Conservation (phyloP, 208 protist species). For the Leptomonas pyrrhocoris region DNA sequence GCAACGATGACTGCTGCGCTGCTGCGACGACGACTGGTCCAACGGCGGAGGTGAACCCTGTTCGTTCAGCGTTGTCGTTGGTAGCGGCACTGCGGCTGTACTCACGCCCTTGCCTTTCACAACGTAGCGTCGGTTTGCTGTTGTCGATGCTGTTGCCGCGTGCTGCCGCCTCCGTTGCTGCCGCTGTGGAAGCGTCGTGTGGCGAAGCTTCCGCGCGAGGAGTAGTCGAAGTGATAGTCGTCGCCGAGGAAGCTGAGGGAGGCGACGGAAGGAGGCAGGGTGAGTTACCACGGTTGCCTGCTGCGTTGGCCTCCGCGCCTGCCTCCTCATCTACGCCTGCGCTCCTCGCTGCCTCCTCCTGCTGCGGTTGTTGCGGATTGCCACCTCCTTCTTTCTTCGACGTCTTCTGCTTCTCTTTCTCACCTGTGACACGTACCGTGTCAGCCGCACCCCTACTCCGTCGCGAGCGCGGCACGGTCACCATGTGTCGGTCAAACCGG, state of each 20-base stretch:
- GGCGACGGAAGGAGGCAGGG: background rate
- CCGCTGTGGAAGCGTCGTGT: background rate
- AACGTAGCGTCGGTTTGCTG: background rate
- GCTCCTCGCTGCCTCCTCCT: background rate
- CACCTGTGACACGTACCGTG: too few species aligned
- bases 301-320: background rate
- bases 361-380: background rate
- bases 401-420: background rate
- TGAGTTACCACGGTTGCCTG: background rate
- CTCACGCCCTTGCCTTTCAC: background rate
- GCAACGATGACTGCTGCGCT: background rate
- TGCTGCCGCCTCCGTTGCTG: background rate
- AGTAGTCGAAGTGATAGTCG: too few species aligned
- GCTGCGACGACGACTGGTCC: background rate
- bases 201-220: background rate
- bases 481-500: constrained; percentile 41
- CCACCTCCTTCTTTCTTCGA: background rate
- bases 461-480: constrained; percentile 8
- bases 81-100: constrained; percentile 1
- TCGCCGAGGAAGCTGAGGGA: background rate
- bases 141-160: background rate
- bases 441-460: background rate
- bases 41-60: background rate
- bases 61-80: background rate
- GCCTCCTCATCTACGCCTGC: background rate